Base-by-base conservation (phyloP, 306 rosid species). In the Pueraria montana region DNA sequence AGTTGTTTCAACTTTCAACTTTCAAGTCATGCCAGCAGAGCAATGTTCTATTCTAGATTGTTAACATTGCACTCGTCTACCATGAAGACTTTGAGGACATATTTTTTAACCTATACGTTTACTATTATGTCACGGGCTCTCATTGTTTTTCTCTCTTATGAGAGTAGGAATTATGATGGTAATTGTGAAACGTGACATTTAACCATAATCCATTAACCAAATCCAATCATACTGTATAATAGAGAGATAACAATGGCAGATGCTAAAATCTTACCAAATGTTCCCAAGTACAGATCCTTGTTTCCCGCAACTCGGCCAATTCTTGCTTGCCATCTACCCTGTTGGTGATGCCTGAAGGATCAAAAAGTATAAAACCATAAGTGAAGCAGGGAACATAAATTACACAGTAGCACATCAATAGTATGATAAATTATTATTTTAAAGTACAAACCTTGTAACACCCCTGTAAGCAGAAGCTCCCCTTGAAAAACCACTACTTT, bases 271-370 rank as follows among this genome's bases (percentile, higher is more conserved):
- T 80, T 88, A 88, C 98, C 91, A 30, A 93, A 95, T 27, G 96
- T 93, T 81, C 99, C 99, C 24, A 95, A 89, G 83, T 93, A 95
- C 0, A 95, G 80, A 74, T 93, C 98, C 78, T 95, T 95, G 90
- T 95, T 95, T 53, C 99, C 98, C 0, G 97, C 91, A 46, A 95
- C 99, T 42, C 99, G 97, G 26, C 99, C 99, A 4, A 95, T 95
- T 75, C 99, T 89, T 5, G 99, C 99, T 80, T 95, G 98, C 99
- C 98, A 95, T 64, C 97, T 80, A 27, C 98, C 98, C 63, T 93
- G 98, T 67, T 93, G 98, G 56, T 95, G 99, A 81, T 95, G 99
- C 94, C 98, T 94, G 73, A 40, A 85, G 64, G 24, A 30, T 32
- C 49, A 27, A 80, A 76, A 27, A 13, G 69, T 12, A 38, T 8